Base-by-base conservation (phyloP, 1,139 yeast species). In the Scheffersomyces insectosa region DNA sequence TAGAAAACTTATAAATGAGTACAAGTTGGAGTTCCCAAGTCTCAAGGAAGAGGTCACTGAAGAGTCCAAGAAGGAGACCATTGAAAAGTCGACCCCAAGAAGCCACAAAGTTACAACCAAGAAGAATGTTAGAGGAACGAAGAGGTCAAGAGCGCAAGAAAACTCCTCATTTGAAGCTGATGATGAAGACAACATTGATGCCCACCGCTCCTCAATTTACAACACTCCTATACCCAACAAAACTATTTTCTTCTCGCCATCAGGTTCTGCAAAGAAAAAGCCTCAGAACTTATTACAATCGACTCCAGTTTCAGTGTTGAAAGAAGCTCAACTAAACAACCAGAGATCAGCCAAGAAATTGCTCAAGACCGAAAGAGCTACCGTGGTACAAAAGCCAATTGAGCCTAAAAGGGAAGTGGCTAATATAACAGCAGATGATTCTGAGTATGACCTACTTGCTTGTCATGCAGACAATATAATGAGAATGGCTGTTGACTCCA, bases 401-500 rank as follows among this genome's bases (percentile, higher is more conserved):
- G 37, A 37, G 8, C 13, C 8, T 28, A 23, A 29, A 46, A 28
- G 12, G 27, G 28, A 32, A 28, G 43, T 11, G 43, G 48, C 39
- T 36, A 42, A 28, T 42, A 41, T 30, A 25, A 43, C 29, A 3
- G 53, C 38, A 5, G 68, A 61, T 23, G 62, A 59, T 14, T 58
- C 65, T 1, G 70, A 64, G 34, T 63, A 62, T 38, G 79, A 74
- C 48, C 66, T 68, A 33, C 65, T 74, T 49, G 79, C 79, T 9
- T 74, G 79, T 45, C 79, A 74, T 49, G 79, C 79, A 2, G 75
- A 72, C 42, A 71, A 71, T 40, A 74, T 74, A 45, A 62, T 74
- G 66, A 61, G 75, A 30, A 72, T 74, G 79, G 79, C 79, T 1
- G 73, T 74, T 37, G 79, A 74, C 45, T 67, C 78, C 20, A 74